Base-by-base conservation (phyloP, 2,329 filamentous ascomycete genomes). In the Camillea tinctor region DNA sequence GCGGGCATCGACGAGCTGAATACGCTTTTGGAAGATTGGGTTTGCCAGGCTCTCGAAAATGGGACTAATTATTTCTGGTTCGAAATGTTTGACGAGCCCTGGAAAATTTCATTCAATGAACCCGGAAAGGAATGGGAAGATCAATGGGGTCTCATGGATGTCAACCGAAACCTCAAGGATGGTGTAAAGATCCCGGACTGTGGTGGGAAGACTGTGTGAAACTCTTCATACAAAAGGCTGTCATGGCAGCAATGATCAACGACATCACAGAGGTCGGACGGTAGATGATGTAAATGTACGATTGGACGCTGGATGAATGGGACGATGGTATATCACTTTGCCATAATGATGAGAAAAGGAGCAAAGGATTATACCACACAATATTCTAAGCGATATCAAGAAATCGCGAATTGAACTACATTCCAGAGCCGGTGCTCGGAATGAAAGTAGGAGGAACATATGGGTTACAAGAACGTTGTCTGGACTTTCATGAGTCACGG, bases 51-150 rank as follows among this genome's bases (percentile, higher is more conserved):
- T 11, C 77, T 97, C 64, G 79, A 79, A 22, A 96, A 97, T 70
- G 90, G 88, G 52, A 97, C 93, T 1, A 88, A 96, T 66, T 98
- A 96, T 74, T 97, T 97, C 73, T 98, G 94, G 94, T 97, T 98
- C 74, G 91, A 93, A 72, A 92, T 93, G 9, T 98, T 97, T 73
- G 94, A 98, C 73, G 94, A 98, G 81, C 93, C 93, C 2, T 98
- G 94, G 94, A 97, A 98, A 79, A 80, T 89, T 58, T 71, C 75
- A 19, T 97, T 88, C 77, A 89, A 97, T 74, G 80, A 79, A 4
- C 76, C 76, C 59, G 79, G 81, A 49, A 81, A 94, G 78, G 82
- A 90, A 56, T 97, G 93, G 93, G 94, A 98, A 79, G 92, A 96
- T 73, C 90, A 97, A 74, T 97, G 94, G 94, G 94, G 95, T 9